These are phyloP conservation scores for Aurinia saxatilis DNA, from an alignment of 345 rosid species.

Conservation along the genomic window DNA sequence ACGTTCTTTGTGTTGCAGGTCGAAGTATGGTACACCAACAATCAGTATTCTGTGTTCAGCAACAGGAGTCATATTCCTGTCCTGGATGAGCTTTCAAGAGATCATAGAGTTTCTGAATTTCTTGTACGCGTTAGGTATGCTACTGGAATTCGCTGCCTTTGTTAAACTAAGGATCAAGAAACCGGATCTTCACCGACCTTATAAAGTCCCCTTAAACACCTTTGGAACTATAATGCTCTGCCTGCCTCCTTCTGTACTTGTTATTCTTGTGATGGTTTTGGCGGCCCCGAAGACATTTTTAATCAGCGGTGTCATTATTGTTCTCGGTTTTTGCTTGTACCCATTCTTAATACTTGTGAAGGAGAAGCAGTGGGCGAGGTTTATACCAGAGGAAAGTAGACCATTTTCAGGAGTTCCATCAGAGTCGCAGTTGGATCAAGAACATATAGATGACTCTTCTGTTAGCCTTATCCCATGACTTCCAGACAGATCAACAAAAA, in stretches of 20 bases:
- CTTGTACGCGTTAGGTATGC: slow-evolving; percentile 80
- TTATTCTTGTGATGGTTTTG: slow-evolving; percentile 72
- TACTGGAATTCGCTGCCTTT: slow-evolving; percentile 84
- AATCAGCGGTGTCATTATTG: slow-evolving; percentile 48
- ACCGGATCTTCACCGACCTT: slow-evolving; percentile 72
- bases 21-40: slow-evolving; percentile 86
- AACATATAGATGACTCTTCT: slow-evolving; percentile 47
- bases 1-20: slow-evolving; percentile 36
- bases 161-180: slow-evolving; percentile 63
- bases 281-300: slow-evolving; percentile 59
- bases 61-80: slow-evolving; percentile 74
- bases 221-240: slow-evolving; percentile 57
- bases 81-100: slow-evolving; percentile 94
- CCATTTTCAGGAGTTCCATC: not conserved
- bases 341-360: slow-evolving; percentile 46
- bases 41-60: slow-evolving; percentile 81
- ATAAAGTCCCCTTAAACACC: slow-evolving; percentile 61
- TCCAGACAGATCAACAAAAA: not conserved
- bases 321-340: slow-evolving; percentile 53
- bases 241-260: slow-evolving; percentile 62
- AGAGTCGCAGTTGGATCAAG: slow-evolving; percentile 25
- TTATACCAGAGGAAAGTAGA: slow-evolving; percentile 25
- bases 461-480: slow-evolving; percentile 37
- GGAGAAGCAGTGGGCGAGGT: slow-evolving; percentile 44
- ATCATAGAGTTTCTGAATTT: slow-evolving; percentile 87